Percentiles rank a stretch among this genome's conserved stretches.
Evolutionary conservation across 257 asterid genomes (phyloP).

Genomic region (Rauvolfia tetraphylla): DNA sequence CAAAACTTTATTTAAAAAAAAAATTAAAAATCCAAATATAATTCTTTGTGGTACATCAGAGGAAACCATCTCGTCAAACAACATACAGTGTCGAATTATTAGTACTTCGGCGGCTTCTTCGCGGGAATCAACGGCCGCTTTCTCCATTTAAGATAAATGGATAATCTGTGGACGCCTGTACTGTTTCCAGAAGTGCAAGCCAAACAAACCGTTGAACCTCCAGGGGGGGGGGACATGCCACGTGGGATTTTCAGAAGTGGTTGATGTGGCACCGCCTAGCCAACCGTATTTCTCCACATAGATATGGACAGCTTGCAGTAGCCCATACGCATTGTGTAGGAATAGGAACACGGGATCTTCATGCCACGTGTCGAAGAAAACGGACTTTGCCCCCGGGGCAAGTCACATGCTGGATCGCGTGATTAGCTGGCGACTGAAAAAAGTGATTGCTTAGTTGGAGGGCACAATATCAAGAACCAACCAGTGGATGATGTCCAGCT

Average conservation of each 20-base stretch:
- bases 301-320: background rate
- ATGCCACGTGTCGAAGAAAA: constrained; percentile 25
- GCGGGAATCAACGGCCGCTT: constrained; percentile 12
- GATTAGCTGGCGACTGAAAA: constrained; percentile 15
- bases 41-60: no score
- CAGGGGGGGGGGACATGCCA: constrained; percentile 14
- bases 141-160: background rate
- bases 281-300: constrained; percentile 12
- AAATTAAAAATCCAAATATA: no score
- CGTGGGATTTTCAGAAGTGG: background rate
- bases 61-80: no score
- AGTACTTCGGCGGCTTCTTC: constrained; percentile 8
- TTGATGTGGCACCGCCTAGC: constrained; percentile 22
- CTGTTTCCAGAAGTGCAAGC: constrained; percentile 28
- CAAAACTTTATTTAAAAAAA: no score
- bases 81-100: no score
- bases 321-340: background rate
- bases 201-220: constrained; percentile 20
- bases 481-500: no score
- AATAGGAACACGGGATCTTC: constrained; percentile 18
- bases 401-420: constrained; percentile 26
- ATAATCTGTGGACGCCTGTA: constrained; percentile 8
- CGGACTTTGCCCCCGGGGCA: constrained; percentile 1
- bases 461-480: background rate
- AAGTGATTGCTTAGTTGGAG: constrained; percentile 24